A percentile compares a stretch with the other conserved stretches of the same genome.
These are phyloP conservation scores for Amylostereum chailletii DNA, from an alignment of 1,284 basidiomycete genomes.

Conservation along the genomic window DNA sequence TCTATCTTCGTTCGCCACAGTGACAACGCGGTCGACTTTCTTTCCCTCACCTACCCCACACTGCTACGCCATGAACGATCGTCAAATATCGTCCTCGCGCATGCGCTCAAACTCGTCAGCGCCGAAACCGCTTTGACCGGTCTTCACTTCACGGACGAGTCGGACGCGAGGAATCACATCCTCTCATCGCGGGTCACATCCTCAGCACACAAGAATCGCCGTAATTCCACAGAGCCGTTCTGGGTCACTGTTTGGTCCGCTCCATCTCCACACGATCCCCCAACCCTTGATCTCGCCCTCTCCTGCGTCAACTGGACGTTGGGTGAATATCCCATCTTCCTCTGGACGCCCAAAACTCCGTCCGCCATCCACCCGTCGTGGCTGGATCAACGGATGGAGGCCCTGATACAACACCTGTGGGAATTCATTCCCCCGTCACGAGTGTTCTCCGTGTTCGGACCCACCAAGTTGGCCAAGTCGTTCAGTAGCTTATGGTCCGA, in stretches of 20 bases:
- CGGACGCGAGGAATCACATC: slow-evolving; percentile 20
- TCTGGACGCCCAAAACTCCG: slow-evolving; percentile 32
- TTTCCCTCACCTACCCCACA: slow-evolving; percentile 32
- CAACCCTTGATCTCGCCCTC: slow-evolving; percentile 36
- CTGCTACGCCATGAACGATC: slow-evolving; percentile 36
- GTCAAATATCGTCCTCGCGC: slow-evolving; percentile 43
- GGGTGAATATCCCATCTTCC: slow-evolving; percentile 43
- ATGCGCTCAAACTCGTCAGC: slow-evolving; percentile 35
- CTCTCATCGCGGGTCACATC: slow-evolving; percentile 8
- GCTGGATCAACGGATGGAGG: slow-evolving; percentile 25
- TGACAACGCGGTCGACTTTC: slow-evolving; percentile 31
- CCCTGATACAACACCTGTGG: slow-evolving; percentile 27
- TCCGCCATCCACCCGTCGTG: slow-evolving; percentile 22
- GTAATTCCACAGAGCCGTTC: slow-evolving; percentile 21
- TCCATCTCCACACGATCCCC: slow-evolving; percentile 18
- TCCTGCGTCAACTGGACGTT: slow-evolving; percentile 36
- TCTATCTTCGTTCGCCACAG: slow-evolving; percentile 33
- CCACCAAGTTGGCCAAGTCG: slow-evolving; percentile 25
- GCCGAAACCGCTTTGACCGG: slow-evolving; percentile 28
- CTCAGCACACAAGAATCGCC: slow-evolving; percentile 7
- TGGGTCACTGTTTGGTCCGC: slow-evolving; percentile 46
- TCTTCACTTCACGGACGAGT: slow-evolving; percentile 26
- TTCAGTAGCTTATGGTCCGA: slow-evolving; percentile 30
- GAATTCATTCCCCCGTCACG: slow-evolving; percentile 30
- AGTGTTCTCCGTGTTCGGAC: slow-evolving; percentile 40